Percentiles rank a stretch among this genome's conserved stretches.
Evolutionary conservation across 257 asterid species (phyloP).

Genomic region (Scutellaria baicalensis): DNA sequence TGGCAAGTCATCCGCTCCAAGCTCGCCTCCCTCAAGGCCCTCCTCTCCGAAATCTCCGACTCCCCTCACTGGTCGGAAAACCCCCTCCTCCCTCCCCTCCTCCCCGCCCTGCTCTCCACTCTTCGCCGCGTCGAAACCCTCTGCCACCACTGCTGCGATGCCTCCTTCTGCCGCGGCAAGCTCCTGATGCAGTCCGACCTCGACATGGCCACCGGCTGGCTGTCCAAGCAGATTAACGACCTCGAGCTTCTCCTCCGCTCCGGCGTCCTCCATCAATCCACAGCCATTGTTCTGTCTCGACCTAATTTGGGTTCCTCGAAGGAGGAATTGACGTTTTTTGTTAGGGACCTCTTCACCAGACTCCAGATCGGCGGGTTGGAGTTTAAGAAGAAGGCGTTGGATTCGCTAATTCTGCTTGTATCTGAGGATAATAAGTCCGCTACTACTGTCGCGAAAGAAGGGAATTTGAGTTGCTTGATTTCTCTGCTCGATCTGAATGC

Average conservation of each 20-base stretch:
- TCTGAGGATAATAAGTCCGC: constrained; percentile 60
- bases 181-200: constrained; percentile 97
- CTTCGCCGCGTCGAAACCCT: constrained; percentile 57
- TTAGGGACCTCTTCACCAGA: constrained; percentile 70
- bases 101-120: constrained; percentile 52
- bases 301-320: constrained; percentile 49
- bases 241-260: constrained; percentile 76
- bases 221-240: constrained; percentile 56
- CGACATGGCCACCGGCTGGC: constrained; percentile 87
- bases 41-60: constrained; percentile 50
- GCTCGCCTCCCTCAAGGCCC: constrained; percentile 49
- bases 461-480: constrained; percentile 51
- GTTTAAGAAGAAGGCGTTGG: constrained; percentile 83
- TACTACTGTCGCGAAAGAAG: constrained; percentile 51
- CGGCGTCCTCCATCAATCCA: constrained; percentile 84
- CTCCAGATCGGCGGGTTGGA: constrained; percentile 91
- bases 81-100: constrained; percentile 50
- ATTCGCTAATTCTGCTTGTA: constrained; percentile 56
- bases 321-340: constrained; percentile 55
- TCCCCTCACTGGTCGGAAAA: constrained; percentile 82
- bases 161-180: constrained; percentile 54
- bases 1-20: constrained; percentile 77
- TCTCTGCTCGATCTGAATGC: constrained; percentile 51
- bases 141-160: constrained; percentile 49
- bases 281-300: constrained; percentile 82